phyloP scores from a whole-genome alignment of 768 basidiomycete species.

The Termitomyces titanicus region DNA sequence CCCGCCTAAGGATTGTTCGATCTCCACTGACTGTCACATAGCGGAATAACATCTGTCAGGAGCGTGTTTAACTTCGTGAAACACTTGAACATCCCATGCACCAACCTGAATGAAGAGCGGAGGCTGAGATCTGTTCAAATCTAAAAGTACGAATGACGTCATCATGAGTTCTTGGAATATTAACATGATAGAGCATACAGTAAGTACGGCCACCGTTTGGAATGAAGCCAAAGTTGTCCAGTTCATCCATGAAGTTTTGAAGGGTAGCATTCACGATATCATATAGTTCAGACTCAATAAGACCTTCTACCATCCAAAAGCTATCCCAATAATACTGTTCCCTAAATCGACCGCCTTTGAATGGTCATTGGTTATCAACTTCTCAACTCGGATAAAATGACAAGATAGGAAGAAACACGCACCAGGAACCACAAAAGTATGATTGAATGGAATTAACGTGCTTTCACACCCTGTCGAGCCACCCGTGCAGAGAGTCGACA shows the following conservation, averaged over 20 bases:
- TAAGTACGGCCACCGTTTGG: slow-evolving; percentile 94
- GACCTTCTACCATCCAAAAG: slow-evolving; percentile 85
- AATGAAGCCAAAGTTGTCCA: slow-evolving; percentile 82
- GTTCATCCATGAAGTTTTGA: slow-evolving; percentile 94
- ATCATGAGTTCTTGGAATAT: no score
- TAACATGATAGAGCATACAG: slow-evolving; percentile 40
- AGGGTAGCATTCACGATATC: slow-evolving; percentile 72
- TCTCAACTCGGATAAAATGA: not conserved
- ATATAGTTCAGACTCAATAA: slow-evolving; percentile 77
- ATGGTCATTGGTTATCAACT: not conserved
- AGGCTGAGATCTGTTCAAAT: slow-evolving; percentile 88
- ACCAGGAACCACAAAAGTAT: slow-evolving; percentile 90
- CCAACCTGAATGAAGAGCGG: slow-evolving; percentile 80
- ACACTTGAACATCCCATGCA: not conserved
- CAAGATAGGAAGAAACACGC: slow-evolving; percentile 24
- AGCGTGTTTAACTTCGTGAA: not conserved
- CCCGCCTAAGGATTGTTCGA: slow-evolving; percentile 68
- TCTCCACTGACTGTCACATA: slow-evolving; percentile 76
- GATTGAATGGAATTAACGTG: slow-evolving; percentile 83
- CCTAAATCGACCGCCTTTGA: slow-evolving; percentile 65
- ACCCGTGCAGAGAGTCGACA: slow-evolving; percentile 54
- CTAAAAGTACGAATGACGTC: slow-evolving; percentile 29
- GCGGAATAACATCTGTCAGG: slow-evolving; percentile 73
- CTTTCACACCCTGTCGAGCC: slow-evolving; percentile 67
- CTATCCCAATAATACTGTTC: slow-evolving; percentile 77